Conservation (phyloP, 345 rosid species). For the Citrus hindsii region DNA sequence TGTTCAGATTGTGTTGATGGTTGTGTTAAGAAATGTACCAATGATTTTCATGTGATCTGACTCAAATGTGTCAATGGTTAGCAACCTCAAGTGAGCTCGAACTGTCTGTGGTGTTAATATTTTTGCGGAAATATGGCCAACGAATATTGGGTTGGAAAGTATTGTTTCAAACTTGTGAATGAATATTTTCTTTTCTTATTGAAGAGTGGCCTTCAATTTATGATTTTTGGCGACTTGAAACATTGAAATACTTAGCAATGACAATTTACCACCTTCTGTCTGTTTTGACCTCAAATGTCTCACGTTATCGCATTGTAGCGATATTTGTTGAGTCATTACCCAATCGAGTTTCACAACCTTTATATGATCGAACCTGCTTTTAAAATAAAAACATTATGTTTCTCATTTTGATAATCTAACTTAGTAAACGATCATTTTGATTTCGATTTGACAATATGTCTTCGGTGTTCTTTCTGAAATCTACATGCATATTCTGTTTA, state of each 20-base stretch:
- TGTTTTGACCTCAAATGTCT: too few relatives aligned
- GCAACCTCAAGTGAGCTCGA: neutral
- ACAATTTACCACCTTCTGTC: neutral
- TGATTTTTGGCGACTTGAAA: neutral
- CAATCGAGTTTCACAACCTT: too few relatives aligned
- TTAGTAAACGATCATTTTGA: too few relatives aligned
- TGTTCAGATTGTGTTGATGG: too few relatives aligned
- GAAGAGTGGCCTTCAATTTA: neutral
- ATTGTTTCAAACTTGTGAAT: neutral
- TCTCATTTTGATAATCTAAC: too few relatives aligned
- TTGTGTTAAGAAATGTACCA: neutral
- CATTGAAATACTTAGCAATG: neutral
- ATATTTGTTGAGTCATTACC: too few relatives aligned
- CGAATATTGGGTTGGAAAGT: neutral
- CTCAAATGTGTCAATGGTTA: neutral
- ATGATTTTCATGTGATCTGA: neutral
- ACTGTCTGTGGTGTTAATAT: neutral
- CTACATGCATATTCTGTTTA: too few relatives aligned
- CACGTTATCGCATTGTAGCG: too few relatives aligned
- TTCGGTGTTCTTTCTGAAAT: too few relatives aligned
- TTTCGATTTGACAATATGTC: too few relatives aligned
- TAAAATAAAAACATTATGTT: too few relatives aligned
- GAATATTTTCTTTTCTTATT: neutral
- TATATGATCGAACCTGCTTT: too few relatives aligned
- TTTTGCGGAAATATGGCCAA: neutral